Percentiles rank a stretch among this genome's conserved stretches.
These are phyloP conservation scores for Leishmania aethiopica DNA, from an alignment of 208 protist genomes.

Conservation along the genomic window DNA sequence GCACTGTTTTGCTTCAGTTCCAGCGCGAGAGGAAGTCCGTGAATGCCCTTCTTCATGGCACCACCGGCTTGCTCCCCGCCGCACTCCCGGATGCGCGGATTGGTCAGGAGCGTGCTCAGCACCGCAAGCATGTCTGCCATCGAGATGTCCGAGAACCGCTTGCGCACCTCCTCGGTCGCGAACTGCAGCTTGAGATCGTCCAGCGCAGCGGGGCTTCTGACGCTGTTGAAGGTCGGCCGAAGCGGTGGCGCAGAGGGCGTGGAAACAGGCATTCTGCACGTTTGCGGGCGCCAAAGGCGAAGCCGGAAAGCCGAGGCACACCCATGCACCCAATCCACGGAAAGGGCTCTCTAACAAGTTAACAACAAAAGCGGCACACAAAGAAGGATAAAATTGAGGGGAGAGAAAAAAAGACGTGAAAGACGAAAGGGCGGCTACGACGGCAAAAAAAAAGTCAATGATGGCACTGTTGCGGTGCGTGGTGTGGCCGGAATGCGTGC, in stretches of 20 bases:
- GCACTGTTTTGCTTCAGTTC: neutral
- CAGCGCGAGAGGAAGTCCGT: neutral
- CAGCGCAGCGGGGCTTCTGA: neutral
- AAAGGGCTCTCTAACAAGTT: neutral
- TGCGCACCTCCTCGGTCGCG: conserved; percentile 18
- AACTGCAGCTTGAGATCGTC: conserved; percentile 28
- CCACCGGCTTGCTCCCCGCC: neutral
- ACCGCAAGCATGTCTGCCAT: conserved; percentile 22
- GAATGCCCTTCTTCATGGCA: neutral
- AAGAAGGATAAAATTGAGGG: no score
- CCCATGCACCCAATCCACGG: neutral
- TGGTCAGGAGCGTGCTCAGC: conserved; percentile 14
- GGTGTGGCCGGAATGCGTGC: neutral
- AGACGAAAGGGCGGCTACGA: neutral
- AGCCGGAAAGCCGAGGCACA: neutral
- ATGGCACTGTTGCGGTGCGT: neutral
- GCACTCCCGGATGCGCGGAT: conserved; percentile 8
- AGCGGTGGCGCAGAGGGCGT: neutral
- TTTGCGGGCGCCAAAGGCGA: neutral
- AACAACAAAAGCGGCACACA: neutral
- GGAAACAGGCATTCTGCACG: neutral
- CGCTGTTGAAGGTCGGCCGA: neutral
- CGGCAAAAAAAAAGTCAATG: neutral
- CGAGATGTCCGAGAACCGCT: conserved; percentile 22
- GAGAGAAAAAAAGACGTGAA: neutral